Conservation (phyloP, 495 filamentous ascomycete genomes). For the Pseudevernia furfuracea region DNA sequence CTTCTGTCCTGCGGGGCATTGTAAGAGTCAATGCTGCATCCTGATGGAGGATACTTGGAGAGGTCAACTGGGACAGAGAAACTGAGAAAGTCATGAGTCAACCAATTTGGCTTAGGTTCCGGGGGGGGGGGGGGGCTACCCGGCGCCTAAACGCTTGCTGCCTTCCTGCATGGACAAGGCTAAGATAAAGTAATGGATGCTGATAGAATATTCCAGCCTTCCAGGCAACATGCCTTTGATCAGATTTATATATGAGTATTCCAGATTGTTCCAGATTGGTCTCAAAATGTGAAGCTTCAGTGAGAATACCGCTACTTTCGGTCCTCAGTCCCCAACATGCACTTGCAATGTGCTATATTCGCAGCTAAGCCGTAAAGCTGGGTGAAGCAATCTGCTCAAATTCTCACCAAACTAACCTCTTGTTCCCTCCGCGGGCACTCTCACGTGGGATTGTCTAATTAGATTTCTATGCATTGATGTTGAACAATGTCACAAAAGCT, state of each 20-base stretch:
- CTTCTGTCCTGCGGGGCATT: conserved; percentile 20
- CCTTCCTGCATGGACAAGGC: conserved; percentile 6
- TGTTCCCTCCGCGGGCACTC: not conserved
- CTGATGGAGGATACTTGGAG: not conserved
- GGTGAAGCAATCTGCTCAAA: not conserved
- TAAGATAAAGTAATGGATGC: not conserved
- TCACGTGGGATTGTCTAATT: not conserved
- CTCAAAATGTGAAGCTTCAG: not conserved
- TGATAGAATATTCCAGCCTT: not conserved
- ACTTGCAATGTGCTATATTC: not conserved
- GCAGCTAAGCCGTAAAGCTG: conserved; percentile 4
- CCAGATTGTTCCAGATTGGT: not conserved
- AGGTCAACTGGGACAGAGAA: not conserved
- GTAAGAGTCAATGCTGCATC: not conserved
- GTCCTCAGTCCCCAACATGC: not conserved
- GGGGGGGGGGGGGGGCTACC: no score
- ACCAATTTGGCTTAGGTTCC: not conserved
- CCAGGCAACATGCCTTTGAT: not conserved
- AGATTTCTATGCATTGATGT: not conserved
- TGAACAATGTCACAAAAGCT: conserved; percentile 1
- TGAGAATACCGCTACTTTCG: not conserved
- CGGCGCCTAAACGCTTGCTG: conserved; percentile 13
- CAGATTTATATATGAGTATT: not conserved
- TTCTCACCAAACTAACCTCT: not conserved
- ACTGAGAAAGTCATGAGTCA: no score